Evolutionary conservation across 1,139 yeast genomes (phyloP).

Genomic region (Ogataea hybrid): DNA sequence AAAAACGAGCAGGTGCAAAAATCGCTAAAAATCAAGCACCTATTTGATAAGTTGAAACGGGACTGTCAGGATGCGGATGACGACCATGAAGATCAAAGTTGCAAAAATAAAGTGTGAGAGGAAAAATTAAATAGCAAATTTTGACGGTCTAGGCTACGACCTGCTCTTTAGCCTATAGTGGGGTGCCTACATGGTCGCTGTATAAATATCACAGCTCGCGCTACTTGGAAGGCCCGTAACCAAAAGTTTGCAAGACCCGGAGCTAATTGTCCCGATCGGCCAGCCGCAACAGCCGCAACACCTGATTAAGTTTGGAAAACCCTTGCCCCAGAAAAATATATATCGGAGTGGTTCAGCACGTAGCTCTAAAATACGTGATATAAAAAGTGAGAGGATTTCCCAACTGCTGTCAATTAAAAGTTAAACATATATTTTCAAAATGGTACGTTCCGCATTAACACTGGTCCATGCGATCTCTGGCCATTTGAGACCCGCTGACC

Average conservation of each 20-base stretch:
- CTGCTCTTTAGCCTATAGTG: slow-evolving; percentile 3
- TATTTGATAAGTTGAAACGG: slow-evolving; percentile 25
- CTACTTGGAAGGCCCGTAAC: neutral
- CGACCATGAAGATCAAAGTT: slow-evolving; percentile 18
- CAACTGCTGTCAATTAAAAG: neutral
- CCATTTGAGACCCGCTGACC: slow-evolving; percentile 18
- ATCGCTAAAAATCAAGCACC: slow-evolving; percentile 39
- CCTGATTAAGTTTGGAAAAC: slow-evolving; percentile 2
- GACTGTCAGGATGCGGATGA: slow-evolving; percentile 18
- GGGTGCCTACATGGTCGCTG: neutral
- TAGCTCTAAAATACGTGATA: slow-evolving; percentile 5
- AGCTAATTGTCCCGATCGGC: slow-evolving; percentile 9
- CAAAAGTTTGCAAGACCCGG: slow-evolving; percentile 3
- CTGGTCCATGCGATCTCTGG: slow-evolving; percentile 16
- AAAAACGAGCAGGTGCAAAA: slow-evolving; percentile 39
- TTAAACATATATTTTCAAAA: slow-evolving; percentile 13
- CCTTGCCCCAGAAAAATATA: slow-evolving; percentile 9
- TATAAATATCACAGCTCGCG: slow-evolving; percentile 1
- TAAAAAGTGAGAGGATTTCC: slow-evolving; percentile 1
- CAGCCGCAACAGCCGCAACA: slow-evolving; percentile 1
- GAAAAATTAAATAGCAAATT: neutral
- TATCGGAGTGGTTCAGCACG: slow-evolving; percentile 10
- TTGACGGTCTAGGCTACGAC: slow-evolving; percentile 4
- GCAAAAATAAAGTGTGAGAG: slow-evolving; percentile 4
- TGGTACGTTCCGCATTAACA: slow-evolving; percentile 24